Percentiles rank a stretch among this genome's conserved stretches.
Evolutionary conservation across 768 basidiomycete genomes (phyloP).

Genomic region (Serendipita vermifera): DNA sequence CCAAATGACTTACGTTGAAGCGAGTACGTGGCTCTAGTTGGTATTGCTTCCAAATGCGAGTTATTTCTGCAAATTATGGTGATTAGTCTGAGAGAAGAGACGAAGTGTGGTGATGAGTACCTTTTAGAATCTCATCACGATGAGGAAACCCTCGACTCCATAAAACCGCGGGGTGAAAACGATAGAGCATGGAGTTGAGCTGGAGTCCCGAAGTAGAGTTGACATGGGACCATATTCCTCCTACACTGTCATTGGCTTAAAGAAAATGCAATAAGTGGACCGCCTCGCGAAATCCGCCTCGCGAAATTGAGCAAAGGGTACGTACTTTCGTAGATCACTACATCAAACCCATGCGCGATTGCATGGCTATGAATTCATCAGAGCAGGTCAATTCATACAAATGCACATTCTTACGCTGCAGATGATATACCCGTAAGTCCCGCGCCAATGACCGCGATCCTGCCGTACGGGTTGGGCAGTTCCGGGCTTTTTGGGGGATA

Average conservation of each 20-base stretch:
- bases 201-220: conserved; percentile 40
- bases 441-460: conserved; percentile 18
- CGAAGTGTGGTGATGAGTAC: conserved; percentile 18
- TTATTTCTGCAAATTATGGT: conserved; percentile 24
- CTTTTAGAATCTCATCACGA: conserved; percentile 37
- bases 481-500: background rate
- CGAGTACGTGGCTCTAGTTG: conserved; percentile 34
- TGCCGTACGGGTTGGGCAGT: conserved; percentile 4
- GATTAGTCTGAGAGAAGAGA: background rate
- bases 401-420: conserved; percentile 27
- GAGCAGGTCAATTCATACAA: background rate
- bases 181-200: conserved; percentile 38
- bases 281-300: too few relatives aligned
- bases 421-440: conserved; percentile 42
- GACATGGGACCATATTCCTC: conserved; percentile 41
- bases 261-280: background rate
- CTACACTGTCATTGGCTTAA: conserved; percentile 23
- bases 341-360: conserved; percentile 40
- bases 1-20: conserved; percentile 26
- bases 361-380: conserved; percentile 25
- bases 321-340: conserved; percentile 35
- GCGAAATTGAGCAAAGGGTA: background rate
- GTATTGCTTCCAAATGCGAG: conserved; percentile 36
- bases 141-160: conserved; percentile 36
- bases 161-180: conserved; percentile 34